Percentiles rank a stretch among this genome's conserved stretches.
Evolutionary conservation across 2,329 filamentous ascomycete species (phyloP).

Genomic region (Lasiodiplodia sp.): DNA sequence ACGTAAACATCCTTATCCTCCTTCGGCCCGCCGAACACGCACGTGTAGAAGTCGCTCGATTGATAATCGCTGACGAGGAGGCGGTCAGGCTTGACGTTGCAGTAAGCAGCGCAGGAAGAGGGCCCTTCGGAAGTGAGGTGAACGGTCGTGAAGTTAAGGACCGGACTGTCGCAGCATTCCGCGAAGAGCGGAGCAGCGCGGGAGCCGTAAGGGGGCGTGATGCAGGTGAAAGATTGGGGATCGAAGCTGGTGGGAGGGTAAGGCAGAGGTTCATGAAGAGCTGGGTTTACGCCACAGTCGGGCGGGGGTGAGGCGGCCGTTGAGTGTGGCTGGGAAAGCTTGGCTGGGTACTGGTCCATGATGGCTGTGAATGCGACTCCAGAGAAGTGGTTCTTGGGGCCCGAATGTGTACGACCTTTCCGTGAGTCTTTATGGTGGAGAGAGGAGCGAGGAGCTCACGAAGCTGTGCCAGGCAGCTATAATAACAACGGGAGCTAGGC

Average conservation of each 20-base stretch:
- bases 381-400: background rate
- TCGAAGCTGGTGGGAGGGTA: constrained; percentile 13
- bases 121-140: constrained; percentile 17
- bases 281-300: constrained; percentile 15
- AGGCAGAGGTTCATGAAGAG: constrained; percentile 8
- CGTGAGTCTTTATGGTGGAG: background rate
- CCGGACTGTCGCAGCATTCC: constrained; percentile 14
- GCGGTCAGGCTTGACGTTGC: constrained; percentile 4
- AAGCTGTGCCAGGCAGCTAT: background rate
- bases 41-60: constrained; percentile 10
- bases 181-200: constrained; percentile 6
- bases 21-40: background rate
- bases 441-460: background rate
- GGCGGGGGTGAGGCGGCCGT: background rate
- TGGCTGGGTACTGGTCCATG: constrained; percentile 17
- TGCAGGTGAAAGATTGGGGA: constrained; percentile 5
- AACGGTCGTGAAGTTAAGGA: constrained; percentile 3
- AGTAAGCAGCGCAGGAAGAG: constrained; percentile 19
- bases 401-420: background rate
- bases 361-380: background rate
- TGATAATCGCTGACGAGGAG: background rate
- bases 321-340: background rate
- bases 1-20: background rate
- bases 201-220: background rate
- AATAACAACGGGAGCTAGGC: background rate